These are phyloP conservation scores for Cochlearia excelsa DNA, from an alignment of 345 rosid species.

Conservation along the genomic window DNA sequence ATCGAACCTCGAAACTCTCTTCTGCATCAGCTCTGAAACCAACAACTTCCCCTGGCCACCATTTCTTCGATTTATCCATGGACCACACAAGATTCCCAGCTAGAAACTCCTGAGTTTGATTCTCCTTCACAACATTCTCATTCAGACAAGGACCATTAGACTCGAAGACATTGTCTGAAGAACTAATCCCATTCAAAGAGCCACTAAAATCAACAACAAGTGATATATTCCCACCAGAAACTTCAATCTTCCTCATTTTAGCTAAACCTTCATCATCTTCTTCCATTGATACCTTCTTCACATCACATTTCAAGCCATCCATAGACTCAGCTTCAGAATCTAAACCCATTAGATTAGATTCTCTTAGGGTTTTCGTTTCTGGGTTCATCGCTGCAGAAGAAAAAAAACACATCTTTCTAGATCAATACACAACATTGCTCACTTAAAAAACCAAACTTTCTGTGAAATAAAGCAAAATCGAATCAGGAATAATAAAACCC, in stretches of 20 bases:
- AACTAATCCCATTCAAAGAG: slow-evolving; percentile 29
- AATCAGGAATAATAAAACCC: no score
- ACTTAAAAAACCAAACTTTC: background rate
- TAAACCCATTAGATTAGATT: slow-evolving; percentile 32
- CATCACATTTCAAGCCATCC: slow-evolving; percentile 17
- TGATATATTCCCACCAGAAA: slow-evolving; percentile 54
- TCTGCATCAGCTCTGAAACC: slow-evolving; percentile 38
- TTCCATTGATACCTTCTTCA: slow-evolving; percentile 28
- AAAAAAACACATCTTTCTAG: background rate
- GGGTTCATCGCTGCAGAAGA: slow-evolving; percentile 43
- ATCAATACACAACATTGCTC: slow-evolving; percentile 15
- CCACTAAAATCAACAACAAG: slow-evolving; percentile 68
- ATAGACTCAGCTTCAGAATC: slow-evolving; percentile 20
- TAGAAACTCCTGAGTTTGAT: slow-evolving; percentile 33
- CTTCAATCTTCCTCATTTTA: slow-evolving; percentile 43
- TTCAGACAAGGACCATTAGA: slow-evolving; percentile 19
- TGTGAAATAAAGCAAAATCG: no score
- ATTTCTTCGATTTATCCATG: slow-evolving; percentile 52
- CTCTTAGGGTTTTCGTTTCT: slow-evolving; percentile 47
- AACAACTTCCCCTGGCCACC: slow-evolving; percentile 89
- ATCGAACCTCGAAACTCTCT: slow-evolving; percentile 47
- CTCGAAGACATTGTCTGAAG: slow-evolving; percentile 25
- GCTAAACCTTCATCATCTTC: slow-evolving; percentile 30
- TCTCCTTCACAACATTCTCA: slow-evolving; percentile 22
- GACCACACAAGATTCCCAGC: slow-evolving; percentile 83